Evolutionary conservation across 257 asterid genomes (phyloP), one percentile per base, ranked within the genome.

Genomic region (Solanum dulcamara): DNA sequence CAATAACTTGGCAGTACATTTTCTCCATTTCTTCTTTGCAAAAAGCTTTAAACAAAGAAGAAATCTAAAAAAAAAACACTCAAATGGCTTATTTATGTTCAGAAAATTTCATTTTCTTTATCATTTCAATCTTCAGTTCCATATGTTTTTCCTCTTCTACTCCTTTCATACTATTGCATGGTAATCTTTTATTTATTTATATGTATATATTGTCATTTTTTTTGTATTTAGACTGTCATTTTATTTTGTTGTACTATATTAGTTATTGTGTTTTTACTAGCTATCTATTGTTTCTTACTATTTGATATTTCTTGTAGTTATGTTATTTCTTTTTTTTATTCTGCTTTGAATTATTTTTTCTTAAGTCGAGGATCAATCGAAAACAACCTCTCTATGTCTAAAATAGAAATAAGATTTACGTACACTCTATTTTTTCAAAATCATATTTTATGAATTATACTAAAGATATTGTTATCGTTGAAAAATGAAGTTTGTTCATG

Each of bases 161-260:
- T 24, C 89, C 89, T 53, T 87, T 89, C 88, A 86, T 89, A n/a
- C 6, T 89, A 40, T 80, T 89, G 59, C 89, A 89, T 67, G 91
- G 91, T 88, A 82, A 35, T 7, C 3, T 28, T 5, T 10, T 13
- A 7, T 57, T 30, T 24, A 11, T 14, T 37, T 30, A 3, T 12
- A 7, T 28, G 12, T 10, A 1, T 50, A 20, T 74, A 28, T 6
- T 0, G 17, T 37, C 12, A 18, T 35, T 14, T 18, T 32, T 17
- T 2, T 57, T 10, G 10, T n/a, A 9, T 12, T 57, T 57, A n/a
- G 15, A n/a, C 6, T 10, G n/a, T 57, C 32, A 57, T 57, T 57
- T 57, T n/a, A 4, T 53, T 53, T 18, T 18, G 4, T 18, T 18
- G 11, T 53, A 10, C n/a, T n/a, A n/a, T n/a, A n/a, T n/a, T 2